Base-by-base conservation (phyloP, 257 asterid genomes). In the Linderniella brevidens region DNA sequence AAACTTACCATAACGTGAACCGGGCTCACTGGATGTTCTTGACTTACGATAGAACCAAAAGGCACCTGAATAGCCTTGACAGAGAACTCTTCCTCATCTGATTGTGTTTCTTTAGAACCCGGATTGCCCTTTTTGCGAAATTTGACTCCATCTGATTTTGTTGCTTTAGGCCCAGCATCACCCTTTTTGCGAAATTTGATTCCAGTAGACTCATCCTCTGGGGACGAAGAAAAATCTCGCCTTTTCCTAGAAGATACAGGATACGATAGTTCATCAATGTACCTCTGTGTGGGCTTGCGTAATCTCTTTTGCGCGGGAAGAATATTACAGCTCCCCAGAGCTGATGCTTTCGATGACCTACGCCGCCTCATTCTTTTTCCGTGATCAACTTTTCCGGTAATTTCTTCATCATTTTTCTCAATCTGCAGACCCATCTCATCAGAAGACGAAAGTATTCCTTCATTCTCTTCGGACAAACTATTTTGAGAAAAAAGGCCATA, bases 51-150 rank as follows among this genome's bases (percentile, higher is more conserved):
- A 49, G 94, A 75, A 50, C 72, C 98, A 55, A 88, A 88, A 9
- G 98, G 98, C 59, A 88, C 98, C 73, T 88, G 96, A 64, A 88
- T 88, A 60, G 94, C 96, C 54, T 46, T 64, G 17, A 63, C 79
- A 59, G 78, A 44, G 12, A 77, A 38, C 55, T 78, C 98, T 52
- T 78, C 94, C 9, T 59, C 55, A 36, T 69, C 65, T 35, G 61
- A 67, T 54, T 17, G 64, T 47, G 62, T 46, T 36, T 55, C 74
- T 59, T 35, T 63, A 56, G 82, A 45, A 25, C 4, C 32, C 6
- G 32, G 3, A 6, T 25, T 6, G 6, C 32, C 32, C 32, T 25
- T 25, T 25, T 25, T 25, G 32, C 32, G 32, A 25, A 25, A 25
- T 25, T 25, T 25, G 32, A 25, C 93, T 10, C 58, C 56, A 35